Evolutionary conservation across 768 basidiomycete species (phyloP), one percentile per base, ranked within the genome.

Genomic region (Calvatia gigantea): DNA sequence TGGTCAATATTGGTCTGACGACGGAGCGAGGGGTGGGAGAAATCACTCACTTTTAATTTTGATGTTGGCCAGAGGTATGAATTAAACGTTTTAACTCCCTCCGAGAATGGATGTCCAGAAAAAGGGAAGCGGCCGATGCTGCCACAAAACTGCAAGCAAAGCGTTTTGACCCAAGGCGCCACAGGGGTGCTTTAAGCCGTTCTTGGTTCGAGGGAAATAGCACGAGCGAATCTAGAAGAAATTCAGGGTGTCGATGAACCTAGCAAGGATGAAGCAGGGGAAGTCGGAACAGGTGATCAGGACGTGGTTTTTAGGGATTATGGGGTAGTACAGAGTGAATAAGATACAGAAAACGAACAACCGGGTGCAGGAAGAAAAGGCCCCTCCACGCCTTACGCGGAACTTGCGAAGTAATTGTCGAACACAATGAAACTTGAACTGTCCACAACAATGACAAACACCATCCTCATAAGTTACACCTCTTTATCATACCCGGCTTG

Each of bases 391-490:
- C 46, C 46, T 48, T 42, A 23, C 46, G 46, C 29, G 46, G 31
- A 31, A 19, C 14, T n/a, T 25, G 43, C 43, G 8, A 19, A 44
- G 46, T n/a, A 11, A 27, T 17, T 9, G 29, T 31, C 12, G 15
- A 19, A 35, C 46, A 35, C 37, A 21, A 39, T 25, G 8, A 27
- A 35, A 51, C 15, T 41, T 41, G 50, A 51, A 51, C 50, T 31
- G 15, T 51, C 25, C 37, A 51, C 39, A 51, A 51, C 50, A 51
- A 51, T 11, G 23, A 41, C 50, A 51, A 51, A 51, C 50, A 51
- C 19, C 8, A 14, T 23, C n/a, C n/a, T n/a, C n/a, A n/a, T n/a
- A n/a, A n/a, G n/a, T n/a, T n/a, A n/a, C n/a, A n/a, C n/a, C n/a
- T n/a, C n/a, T n/a, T n/a, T n/a, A n/a, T n/a, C n/a, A n/a, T n/a